These are phyloP conservation scores for Nigrospora osmanthi DNA, from an alignment of 2,329 filamentous ascomycete species.

Conservation along the genomic window DNA sequence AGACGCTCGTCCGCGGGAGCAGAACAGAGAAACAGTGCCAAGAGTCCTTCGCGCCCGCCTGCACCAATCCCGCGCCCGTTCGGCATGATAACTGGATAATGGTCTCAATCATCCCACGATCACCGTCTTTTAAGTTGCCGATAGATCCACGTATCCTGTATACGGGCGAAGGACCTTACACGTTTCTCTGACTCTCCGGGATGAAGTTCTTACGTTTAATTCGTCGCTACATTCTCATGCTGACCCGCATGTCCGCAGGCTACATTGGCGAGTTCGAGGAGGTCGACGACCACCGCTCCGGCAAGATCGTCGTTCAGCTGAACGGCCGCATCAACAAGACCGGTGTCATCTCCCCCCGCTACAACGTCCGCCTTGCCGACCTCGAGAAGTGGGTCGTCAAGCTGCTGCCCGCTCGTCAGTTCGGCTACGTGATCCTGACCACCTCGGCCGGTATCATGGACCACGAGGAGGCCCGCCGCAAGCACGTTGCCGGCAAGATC, in stretches of 20 bases:
- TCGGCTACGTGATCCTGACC: conserved; percentile 98
- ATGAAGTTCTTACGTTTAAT: conserved; percentile 90
- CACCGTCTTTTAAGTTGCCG: conserved; percentile 99
- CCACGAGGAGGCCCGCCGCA: conserved; percentile 98
- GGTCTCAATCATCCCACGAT: conserved; percentile 75
- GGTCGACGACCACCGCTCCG: conserved; percentile 97
- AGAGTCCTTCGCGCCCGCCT: not conserved
- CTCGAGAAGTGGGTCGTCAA: conserved; percentile 99
- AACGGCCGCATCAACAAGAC: conserved; percentile 99
- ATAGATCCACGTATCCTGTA: conserved; percentile 63
- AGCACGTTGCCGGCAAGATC: conserved; percentile 99
- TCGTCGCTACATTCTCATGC: conserved; percentile 78
- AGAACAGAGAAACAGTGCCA: not conserved
- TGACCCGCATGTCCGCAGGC: conserved; percentile 44
- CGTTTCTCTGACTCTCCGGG: conserved; percentile 68
- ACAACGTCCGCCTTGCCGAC: conserved; percentile 96
- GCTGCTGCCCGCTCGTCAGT: conserved; percentile 98
- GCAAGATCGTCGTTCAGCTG: conserved; percentile 99
- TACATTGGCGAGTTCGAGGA: conserved; percentile 99
- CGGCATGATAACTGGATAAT: conserved; percentile 99
- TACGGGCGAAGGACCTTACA: conserved; percentile 85
- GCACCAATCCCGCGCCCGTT: conserved; percentile 32
- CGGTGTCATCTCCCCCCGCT: conserved; percentile 97
- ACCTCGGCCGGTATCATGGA: conserved; percentile 99
- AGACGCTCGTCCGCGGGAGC: too few relatives aligned